Base-by-base conservation (phyloP, 2,329 filamentous ascomycete species). In the Ilyonectria sp. region DNA sequence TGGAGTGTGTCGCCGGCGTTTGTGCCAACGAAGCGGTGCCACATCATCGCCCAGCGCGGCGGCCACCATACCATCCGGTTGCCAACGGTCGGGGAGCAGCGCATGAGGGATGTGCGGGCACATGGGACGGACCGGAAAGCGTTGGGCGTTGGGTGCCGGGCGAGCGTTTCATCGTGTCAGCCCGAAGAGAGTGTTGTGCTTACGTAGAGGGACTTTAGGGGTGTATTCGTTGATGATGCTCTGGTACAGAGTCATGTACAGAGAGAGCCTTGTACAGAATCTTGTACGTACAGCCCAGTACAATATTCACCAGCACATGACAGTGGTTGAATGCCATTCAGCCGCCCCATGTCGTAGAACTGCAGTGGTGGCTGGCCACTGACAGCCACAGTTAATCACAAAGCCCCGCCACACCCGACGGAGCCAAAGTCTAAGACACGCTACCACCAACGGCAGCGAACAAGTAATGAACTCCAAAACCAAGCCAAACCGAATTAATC, bases 21-120 rank as follows among this genome's bases (percentile, higher is more conserved):
- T 62, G 62, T 74, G 49, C 72, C 72, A 73, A 71, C 69, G 43
- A 59, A 35, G 59, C 66, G 11, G 61, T 72, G 73, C 73, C 73
- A 74, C 73, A 74, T 74, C 71, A 75, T 67, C 64, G 55, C 56
- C 50, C 31, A 56, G n/a, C 57, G 55, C 53, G 49, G 55, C 46
- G 67, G 70, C 63, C 59, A 69, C 74, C 67, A 69, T 67, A 46
- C 70, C 69, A 53, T 54, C 53, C 21, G 60, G 60, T 8, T 57
- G 50, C 54, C 49, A 56, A 55, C 31, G 29, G 29, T 19, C 35
- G 29, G 26, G 23, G 21, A 43, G 23, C 33, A 60, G 29, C 46
- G 57, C 57, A 60, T 60, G 57, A 60, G 33, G 46, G 57, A 50
- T 60, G 21, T 35, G 46, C 57, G 35, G 46, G 46, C 46, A 37